Conservation (phyloP, 2,329 filamentous ascomycete species). For the Fusarium chlamydosporum region DNA sequence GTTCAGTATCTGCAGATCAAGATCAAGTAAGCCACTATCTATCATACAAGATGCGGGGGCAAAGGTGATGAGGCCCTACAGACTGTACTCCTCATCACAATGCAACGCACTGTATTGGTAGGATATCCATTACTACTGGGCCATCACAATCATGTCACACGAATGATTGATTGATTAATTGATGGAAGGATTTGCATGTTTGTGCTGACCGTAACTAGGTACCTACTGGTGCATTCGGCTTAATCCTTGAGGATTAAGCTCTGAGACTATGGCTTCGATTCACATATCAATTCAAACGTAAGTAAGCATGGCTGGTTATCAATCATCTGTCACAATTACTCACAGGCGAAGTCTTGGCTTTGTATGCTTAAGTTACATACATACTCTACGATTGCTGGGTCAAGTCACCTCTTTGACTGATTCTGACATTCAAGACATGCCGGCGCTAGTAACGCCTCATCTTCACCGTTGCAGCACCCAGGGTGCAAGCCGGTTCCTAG, state of each 20-base stretch:
- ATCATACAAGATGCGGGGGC: constrained; percentile 14
- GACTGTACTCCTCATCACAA: constrained; percentile 43
- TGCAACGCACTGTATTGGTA: constrained; percentile 25
- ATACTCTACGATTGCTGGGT: neutral
- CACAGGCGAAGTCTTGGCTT: constrained; percentile 12
- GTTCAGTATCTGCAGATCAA: constrained; percentile 5
- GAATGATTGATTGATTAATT: constrained; percentile 12
- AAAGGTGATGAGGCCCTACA: constrained; percentile 42
- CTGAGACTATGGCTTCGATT: constrained; percentile 22
- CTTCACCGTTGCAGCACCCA: constrained; percentile 41
- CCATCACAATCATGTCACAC: constrained; percentile 10
- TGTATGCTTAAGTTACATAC: constrained; percentile 18
- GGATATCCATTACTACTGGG: too few species aligned
- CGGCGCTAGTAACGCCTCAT: constrained; percentile 45
- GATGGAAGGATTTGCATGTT: constrained; percentile 8
- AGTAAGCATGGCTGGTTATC: constrained; percentile 4
- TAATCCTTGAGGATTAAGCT: constrained; percentile 13
- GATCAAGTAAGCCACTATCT: constrained; percentile 8
- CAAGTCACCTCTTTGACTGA: too few species aligned
- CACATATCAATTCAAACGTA: constrained; percentile 9
- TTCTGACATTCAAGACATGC: constrained; percentile 24
- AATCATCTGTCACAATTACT: constrained; percentile 24
- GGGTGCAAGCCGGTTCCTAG: constrained; percentile 38
- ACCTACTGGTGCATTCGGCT: constrained; percentile 20
- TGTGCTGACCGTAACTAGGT: constrained; percentile 3